Conservation (phyloP, 1,284 basidiomycete species). For the Moniliophthora roreri region DNA sequence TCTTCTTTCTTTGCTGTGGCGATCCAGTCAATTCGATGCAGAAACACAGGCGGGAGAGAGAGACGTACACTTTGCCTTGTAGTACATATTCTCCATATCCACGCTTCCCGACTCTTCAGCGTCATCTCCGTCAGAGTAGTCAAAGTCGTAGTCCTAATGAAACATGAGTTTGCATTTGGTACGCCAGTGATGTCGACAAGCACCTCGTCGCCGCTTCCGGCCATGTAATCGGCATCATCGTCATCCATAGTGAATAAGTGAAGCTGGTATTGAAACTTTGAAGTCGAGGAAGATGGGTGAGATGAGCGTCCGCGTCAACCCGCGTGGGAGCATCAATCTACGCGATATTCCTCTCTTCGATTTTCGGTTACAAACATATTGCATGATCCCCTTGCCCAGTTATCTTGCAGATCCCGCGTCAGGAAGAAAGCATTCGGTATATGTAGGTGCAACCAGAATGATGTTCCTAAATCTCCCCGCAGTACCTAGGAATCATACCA, state of each 20-base stretch:
- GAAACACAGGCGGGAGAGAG: background rate
- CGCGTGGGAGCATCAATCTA: too few species aligned
- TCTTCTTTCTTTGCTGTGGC: constrained; percentile 88
- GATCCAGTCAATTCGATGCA: constrained; percentile 5
- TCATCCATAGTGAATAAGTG: constrained; percentile 64
- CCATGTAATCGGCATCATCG: constrained; percentile 89
- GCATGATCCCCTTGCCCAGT: too few species aligned
- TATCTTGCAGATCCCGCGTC: too few species aligned
- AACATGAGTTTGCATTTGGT: constrained; percentile 10
- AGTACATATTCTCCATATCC: constrained; percentile 99
- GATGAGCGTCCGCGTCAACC: too few species aligned
- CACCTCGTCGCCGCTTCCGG: constrained; percentile 82
- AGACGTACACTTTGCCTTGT: constrained; percentile 88
- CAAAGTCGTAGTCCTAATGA: constrained; percentile 90
- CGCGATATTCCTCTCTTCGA: too few species aligned
- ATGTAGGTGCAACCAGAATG: too few species aligned
- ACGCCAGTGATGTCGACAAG: constrained; percentile 18
- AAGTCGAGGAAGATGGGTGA: too few species aligned
- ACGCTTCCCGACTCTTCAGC: constrained; percentile 78
- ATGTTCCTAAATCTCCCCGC: too few species aligned
- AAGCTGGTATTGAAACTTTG: background rate
- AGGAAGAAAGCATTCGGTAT: too few species aligned
- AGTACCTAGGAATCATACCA: too few species aligned
- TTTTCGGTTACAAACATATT: too few species aligned
- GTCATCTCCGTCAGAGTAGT: constrained; percentile 92